Evolutionary conservation across 768 basidiomycete species (phyloP), one percentile per base, ranked within the genome.

Genomic region (Brasilioporus rufonigricans): DNA sequence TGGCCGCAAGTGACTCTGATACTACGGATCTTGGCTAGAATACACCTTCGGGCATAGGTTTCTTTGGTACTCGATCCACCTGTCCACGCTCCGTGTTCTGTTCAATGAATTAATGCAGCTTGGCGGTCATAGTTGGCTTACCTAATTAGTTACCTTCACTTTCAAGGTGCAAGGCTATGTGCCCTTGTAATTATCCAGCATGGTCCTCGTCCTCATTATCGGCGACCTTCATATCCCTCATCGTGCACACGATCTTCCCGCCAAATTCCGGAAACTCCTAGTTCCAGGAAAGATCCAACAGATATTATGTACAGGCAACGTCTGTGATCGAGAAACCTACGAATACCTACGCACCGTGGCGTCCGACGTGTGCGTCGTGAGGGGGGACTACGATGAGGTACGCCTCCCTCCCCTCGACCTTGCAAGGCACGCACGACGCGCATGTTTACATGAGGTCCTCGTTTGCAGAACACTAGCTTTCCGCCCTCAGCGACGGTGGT

Each of bases 181-280:
- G 13, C 32, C 36, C 35, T 55, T 51, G 18, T 44, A 48, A 38
- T 59, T 54, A 4, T 58, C 55, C 63, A 71, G 53, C 59, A 71
- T 71, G 69, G 69, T 96, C 86, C 88, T 98, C 60, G 96, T 99
- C 39, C 89, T 98, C 53, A 85, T 97, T 65, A 93, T 98, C 60
- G 96, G 96, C 48, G 97, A 99, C 77, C 82, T 98, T 21, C 95
- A 98, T 71, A 98, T 98, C 66, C 97, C 97, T 1, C 88, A 92
- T 69, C 77, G 91, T 41, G 78, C 76, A 10, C 92, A 97, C 69
- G 97, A 97, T 66, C 82, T 99, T 10, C 95, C 97, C 0, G 77
- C 85, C 14, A 98, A 98, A 74, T 99, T 99, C 76, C 95, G 96
- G 77, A 97, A 98, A 67, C 86, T 98, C 1, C 79, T 99, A 49